Conservation (phyloP, 257 asterid genomes). For the Datura wrightii region DNA sequence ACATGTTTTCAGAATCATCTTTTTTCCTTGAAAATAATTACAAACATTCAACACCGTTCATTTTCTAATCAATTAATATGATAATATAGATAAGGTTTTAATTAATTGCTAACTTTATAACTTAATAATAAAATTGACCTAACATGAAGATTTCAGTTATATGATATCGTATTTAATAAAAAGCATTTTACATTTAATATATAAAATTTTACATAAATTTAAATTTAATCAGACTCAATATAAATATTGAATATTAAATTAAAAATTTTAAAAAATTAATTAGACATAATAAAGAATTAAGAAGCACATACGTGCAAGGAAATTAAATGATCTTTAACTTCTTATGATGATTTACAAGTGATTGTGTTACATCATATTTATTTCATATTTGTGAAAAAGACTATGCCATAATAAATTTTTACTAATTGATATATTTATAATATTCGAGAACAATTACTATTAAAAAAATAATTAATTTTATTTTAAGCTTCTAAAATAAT, state of each 20-base stretch:
- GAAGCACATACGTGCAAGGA: constrained; percentile 4
- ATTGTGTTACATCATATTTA: neutral
- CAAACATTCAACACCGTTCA: neutral
- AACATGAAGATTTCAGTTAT: too few species aligned
- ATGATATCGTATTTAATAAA: too few species aligned
- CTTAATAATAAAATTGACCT: too few species aligned
- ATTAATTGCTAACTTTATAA: neutral
- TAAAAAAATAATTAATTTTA: too few species aligned
- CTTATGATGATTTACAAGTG: neutral
- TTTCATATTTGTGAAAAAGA: neutral
- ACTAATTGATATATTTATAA: too few species aligned
- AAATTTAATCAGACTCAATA: too few species aligned
- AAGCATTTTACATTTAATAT: too few species aligned
- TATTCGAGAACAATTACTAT: too few species aligned
- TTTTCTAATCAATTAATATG: neutral
- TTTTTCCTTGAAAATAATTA: too few species aligned
- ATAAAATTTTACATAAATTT: too few species aligned
- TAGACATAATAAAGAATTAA: neutral
- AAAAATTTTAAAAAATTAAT: neutral
- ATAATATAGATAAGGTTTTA: neutral
- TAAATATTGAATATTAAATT: neutral
- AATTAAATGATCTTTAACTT: neutral
- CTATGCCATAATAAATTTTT: too few species aligned
- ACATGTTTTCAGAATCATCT: too few species aligned
- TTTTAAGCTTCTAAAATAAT: neutral